A percentile compares a stretch with the other conserved stretches of the same genome.
Conservation (phyloP, 148 eudicot species). For the Rhododendron vialii region DNA sequence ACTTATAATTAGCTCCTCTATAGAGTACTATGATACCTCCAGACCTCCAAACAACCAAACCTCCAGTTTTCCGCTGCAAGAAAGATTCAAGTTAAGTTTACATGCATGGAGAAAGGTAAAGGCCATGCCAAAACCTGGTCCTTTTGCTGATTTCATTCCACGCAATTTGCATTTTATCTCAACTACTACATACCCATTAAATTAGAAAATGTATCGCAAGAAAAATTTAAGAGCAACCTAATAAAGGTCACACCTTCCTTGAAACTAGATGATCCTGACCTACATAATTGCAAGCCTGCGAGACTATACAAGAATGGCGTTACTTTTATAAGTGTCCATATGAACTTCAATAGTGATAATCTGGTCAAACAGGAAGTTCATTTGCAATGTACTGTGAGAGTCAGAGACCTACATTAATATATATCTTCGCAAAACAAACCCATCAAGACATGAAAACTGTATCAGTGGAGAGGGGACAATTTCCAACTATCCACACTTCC, state of each 20-base stretch:
- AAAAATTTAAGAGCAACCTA: not conserved
- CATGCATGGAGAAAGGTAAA: not conserved
- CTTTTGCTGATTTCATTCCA: not conserved
- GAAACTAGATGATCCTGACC: not conserved
- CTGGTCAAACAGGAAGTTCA: too few species aligned
- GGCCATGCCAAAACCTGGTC: not conserved
- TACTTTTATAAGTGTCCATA: not conserved
- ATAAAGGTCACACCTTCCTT: not conserved
- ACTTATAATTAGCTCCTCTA: conserved; percentile 79
- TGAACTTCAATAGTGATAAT: not conserved
- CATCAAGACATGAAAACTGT: too few species aligned
- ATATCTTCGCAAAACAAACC: too few species aligned
- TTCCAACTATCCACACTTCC: too few species aligned
- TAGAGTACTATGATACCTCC: conserved; percentile 82
- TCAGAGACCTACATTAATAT: too few species aligned
- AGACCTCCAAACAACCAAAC: conserved; percentile 92
- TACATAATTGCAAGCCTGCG: not conserved
- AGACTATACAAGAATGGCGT: not conserved
- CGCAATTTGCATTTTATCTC: not conserved
- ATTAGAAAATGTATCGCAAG: not conserved
- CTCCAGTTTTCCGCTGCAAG: conserved; percentile 90
- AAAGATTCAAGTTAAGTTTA: conserved; percentile 3
- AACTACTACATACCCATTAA: not conserved
- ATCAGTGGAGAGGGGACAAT: too few species aligned
- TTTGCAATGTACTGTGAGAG: too few species aligned